A percentile compares a stretch with the other conserved stretches of the same genome.
phyloP scores from a whole-genome alignment of 441 rosid genomes.

The Geranium incanum region DNA sequence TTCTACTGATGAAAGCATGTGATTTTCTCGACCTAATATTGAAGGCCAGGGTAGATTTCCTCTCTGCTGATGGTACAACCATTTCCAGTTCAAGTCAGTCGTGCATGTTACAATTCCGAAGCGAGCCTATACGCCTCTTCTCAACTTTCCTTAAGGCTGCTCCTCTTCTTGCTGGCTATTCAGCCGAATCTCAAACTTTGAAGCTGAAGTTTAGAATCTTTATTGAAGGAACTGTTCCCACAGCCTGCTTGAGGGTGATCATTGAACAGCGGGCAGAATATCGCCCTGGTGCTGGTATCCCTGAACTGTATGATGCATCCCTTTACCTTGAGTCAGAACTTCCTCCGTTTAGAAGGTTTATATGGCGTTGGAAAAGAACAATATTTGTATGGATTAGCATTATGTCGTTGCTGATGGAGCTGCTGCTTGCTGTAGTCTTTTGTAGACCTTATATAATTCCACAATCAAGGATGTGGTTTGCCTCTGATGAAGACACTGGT shows the following conservation, averaged over 20 bases:
- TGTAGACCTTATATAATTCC: conserved; percentile 68
- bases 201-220: conserved; percentile 52
- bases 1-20: too few species aligned
- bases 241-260: conserved; percentile 58
- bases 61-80: conserved; percentile 47
- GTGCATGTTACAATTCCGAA: conserved; percentile 62
- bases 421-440: conserved; percentile 48
- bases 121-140: conserved; percentile 57
- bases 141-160: conserved; percentile 53
- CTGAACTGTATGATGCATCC: conserved; percentile 67
- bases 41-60: conserved; percentile 67
- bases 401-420: conserved; percentile 37
- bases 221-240: conserved; percentile 46
- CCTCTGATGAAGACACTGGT: not conserved
- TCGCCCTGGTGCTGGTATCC: conserved; percentile 64
- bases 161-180: conserved; percentile 63
- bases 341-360: conserved; percentile 46
- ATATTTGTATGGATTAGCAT: conserved; percentile 59
- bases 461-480: conserved; percentile 16
- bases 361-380: conserved; percentile 77
- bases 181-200: conserved; percentile 63
- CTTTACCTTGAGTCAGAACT: conserved; percentile 53
- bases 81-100: conserved; percentile 55
- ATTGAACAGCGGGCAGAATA: conserved; percentile 73
- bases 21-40: not conserved